Conservation (phyloP, 495 filamentous ascomycete genomes). For the Penicillium ochrochloron region DNA sequence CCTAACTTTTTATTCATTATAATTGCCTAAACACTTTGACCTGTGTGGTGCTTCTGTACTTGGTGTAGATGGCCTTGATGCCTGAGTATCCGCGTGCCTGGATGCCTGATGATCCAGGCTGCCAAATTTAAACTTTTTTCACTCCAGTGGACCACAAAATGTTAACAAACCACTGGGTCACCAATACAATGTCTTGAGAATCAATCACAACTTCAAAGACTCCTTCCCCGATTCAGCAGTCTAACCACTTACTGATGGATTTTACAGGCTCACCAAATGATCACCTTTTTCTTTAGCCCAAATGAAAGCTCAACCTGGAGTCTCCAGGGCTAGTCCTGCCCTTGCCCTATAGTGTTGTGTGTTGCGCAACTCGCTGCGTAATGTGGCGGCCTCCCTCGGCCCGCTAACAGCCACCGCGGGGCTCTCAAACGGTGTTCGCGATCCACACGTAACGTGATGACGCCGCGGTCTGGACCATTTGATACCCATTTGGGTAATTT, state of each 20-base stretch:
- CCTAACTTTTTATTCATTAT: too few species aligned
- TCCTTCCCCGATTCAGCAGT: not conserved
- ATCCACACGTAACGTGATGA: constrained; percentile 20
- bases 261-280: too few species aligned
- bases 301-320: not conserved
- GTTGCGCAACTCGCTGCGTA: constrained; percentile 12
- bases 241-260: not conserved
- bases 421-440: not conserved
- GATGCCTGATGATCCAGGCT: not conserved
- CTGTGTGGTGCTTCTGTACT: too few species aligned
- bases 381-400: constrained; percentile 3
- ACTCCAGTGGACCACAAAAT: not conserved
- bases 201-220: not conserved
- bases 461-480: constrained; percentile 9
- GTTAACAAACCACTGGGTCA: too few species aligned
- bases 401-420: not conserved
- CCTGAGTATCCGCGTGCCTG: too few species aligned
- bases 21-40: too few species aligned
- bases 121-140: not conserved
- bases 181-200: too few species aligned
- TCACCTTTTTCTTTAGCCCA: not conserved
- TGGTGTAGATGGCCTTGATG: too few species aligned
- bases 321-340: not conserved
- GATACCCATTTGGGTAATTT: not conserved
- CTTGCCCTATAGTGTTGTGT: not conserved